Evolutionary conservation across 331 rosid species (phyloP), one percentile per base, ranked within the genome.

Genomic region (Prunus yedoensis): DNA sequence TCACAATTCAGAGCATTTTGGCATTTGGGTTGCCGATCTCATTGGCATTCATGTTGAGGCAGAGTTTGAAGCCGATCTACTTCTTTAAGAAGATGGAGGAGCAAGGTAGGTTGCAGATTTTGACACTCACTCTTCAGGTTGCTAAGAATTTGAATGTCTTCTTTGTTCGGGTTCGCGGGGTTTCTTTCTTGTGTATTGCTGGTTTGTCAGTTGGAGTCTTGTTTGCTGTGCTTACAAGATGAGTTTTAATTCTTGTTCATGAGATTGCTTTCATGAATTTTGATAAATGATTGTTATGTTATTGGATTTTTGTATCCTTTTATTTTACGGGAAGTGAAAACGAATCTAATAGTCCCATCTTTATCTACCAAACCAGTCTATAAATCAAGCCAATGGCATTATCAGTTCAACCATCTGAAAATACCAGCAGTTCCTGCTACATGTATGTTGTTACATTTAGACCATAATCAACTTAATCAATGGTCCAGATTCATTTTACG

Each of bases 21-120:
- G 96, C 96, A 17, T 90, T 94, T 56, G 96, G 95, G 38, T 89
- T 90, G 46, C 92, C 97, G 0, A 85, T 90, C 54, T 77, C 92
- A 0, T 0, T 94, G 80, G 99, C 99, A 0, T 88, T 94, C 63
- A 51, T 90, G 88, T 20, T 94, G 75, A 71, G 99, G 3, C 91
- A 85, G 14, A 74, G 87, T 1, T 51, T 92, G 86, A 94, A 94
- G 85, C 93, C 99, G 7, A 88, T 94, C 80, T 80, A 72, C 56
- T 94, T 94, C 87, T 92, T 91, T 47, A 92, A 76, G 95, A 92
- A 87, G 77, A 94, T 91, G 96, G 99, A 94, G 73, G 92, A 86
- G 77, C 93, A 85, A 74, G 95, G 96, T 28, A 85, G 99, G 92
- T 71, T 94, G 88, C 99, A 92, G 93, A 90, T 94, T 70, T 61